Evolutionary conservation across 805 yeast species (phyloP), one percentile per base, ranked within the genome.

Genomic region (Saccharomyces jurei): DNA sequence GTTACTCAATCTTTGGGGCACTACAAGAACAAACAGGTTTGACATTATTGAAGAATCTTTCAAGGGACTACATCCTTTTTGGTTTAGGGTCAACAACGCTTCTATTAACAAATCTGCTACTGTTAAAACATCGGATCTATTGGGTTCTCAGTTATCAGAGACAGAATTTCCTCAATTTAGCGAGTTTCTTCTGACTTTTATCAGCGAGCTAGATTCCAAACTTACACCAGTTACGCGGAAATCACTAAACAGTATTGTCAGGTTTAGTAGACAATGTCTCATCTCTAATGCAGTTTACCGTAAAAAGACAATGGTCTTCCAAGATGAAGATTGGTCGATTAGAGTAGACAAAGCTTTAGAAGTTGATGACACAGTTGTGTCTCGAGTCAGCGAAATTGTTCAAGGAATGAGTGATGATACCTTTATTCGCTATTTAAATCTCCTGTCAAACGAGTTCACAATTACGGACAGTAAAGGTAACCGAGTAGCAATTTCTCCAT

Each of bases 61-160:
- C 4, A 82, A 81, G 58, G 97, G 97, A 0, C 71, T 92, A 29
- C 83, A 89, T 67, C 97, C 97, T 0, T 81, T 86, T 66, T 86
- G 91, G 89, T 87, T 83, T 65, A 78, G 78, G 49, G 70, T 84
- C 3, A 69, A 75, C 32, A 77, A 72, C 51, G 74, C 85, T 0
- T 70, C 81, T 2, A n/a, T 36, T 1, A 76, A 74, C 48, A 72
- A 77, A 0, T 56, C 58, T 1, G 78, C 73, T n/a, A 74, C 71
- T 59, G 76, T 74, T 46, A 60, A 81, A 0, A 77, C 82, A 0
- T 46, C 67, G 2, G 80, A 78, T 27, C 62, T 79, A 9, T 60
- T 80, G 49, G 82, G 81, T 0, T 63, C 68, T 2, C 68, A 69
- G 3, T 59, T 59, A 10, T 59, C 62, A 6, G 71, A 74, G 10